Conservation (phyloP, 345 rosid genomes). For the Ceriops decandra region DNA sequence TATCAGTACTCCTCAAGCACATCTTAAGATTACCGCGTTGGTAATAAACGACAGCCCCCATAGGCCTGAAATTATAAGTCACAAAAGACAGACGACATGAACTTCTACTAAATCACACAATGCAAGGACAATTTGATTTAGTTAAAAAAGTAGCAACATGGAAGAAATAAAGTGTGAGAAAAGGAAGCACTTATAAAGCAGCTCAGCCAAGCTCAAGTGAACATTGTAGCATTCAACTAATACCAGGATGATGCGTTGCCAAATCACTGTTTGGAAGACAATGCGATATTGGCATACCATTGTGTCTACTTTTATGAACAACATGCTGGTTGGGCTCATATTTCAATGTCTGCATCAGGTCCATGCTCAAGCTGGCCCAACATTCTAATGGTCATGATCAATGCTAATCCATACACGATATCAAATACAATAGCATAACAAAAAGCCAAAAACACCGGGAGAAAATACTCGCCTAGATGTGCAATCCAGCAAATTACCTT, state of each 20-base stretch:
- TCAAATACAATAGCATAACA: neutral
- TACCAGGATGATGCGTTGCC: no score
- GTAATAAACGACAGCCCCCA: constrained; percentile 72
- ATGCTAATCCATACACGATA: neutral
- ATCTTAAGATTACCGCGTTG: constrained; percentile 75
- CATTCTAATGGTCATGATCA: neutral
- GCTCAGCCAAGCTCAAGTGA: no score
- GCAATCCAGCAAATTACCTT: constrained; percentile 41
- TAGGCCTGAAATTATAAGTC: constrained; percentile 51
- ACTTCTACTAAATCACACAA: no score
- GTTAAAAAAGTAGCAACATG: no score
- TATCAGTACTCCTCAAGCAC: constrained; percentile 74
- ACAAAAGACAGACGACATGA: neutral
- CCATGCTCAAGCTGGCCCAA: neutral
- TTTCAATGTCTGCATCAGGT: neutral
- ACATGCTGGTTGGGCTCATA: no score
- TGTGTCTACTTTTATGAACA: no score
- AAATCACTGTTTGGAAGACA: no score
- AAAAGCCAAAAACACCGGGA: neutral
- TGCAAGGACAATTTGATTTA: no score
- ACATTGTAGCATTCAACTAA: no score
- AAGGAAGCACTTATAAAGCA: no score
- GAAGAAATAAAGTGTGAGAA: no score
- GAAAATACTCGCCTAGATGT: neutral
- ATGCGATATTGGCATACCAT: no score